These are phyloP conservation scores for Eimeria praecox DNA, from an alignment of 169 alveolate species.

Conservation along the genomic window DNA sequence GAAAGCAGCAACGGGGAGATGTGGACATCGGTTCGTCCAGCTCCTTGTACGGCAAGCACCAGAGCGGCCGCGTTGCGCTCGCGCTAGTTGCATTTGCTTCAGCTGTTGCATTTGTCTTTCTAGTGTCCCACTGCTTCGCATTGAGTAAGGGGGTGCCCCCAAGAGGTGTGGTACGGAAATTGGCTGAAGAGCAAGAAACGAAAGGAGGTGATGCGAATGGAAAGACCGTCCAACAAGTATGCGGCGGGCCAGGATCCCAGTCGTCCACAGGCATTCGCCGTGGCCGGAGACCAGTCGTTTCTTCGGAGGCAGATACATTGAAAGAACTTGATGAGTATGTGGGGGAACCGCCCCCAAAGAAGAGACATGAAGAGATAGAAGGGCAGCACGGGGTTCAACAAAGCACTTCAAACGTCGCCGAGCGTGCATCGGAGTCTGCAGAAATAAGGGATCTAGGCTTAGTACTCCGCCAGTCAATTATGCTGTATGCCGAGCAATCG, in stretches of 20 bases:
- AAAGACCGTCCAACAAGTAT: not conserved
- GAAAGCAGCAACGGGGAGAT: not conserved
- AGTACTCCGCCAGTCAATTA: not conserved
- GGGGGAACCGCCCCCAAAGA: not conserved
- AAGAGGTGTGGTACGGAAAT: not conserved
- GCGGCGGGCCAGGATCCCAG: not conserved
- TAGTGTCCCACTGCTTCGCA: slow-evolving; percentile 15
- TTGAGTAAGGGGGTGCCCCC: not conserved
- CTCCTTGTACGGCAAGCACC: not conserved
- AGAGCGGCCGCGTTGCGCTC: not conserved
- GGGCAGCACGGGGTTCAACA: not conserved
- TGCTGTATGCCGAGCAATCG: not conserved
- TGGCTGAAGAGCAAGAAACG: not conserved
- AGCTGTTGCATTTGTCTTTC: not conserved
- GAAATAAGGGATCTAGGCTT: not conserved
- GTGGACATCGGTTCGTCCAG: not conserved
- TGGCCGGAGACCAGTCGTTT: not conserved
- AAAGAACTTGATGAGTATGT: no score
- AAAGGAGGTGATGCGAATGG: not conserved
- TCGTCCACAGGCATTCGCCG: not conserved
- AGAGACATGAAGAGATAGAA: not conserved
- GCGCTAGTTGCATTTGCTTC: slow-evolving; percentile 2
- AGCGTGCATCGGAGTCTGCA: not conserved
- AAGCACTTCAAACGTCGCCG: not conserved
- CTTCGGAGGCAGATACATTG: no score